Evolutionary conservation across 1,284 basidiomycete genomes (phyloP).

Genomic region (Austroboletus olivaceoglutinosus): DNA sequence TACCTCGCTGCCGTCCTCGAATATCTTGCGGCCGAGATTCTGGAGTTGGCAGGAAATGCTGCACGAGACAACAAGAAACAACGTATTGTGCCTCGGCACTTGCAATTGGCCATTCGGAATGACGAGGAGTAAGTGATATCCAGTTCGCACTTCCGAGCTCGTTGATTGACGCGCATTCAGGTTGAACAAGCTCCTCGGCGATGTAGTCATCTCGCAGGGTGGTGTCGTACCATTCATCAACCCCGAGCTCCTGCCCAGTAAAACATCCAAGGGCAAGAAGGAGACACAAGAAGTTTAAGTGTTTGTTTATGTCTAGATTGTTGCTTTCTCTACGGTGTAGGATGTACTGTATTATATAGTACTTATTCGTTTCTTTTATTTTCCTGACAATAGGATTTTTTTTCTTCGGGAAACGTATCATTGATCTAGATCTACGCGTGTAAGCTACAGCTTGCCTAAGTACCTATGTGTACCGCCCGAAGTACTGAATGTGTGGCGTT

Average conservation of each 20-base stretch:
- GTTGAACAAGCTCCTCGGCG: constrained; percentile 74
- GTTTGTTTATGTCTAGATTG: constrained; percentile 15
- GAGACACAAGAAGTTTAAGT: constrained; percentile 33
- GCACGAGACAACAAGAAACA: constrained; percentile 85
- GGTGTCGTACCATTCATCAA: constrained; percentile 80
- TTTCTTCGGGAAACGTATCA: too few species aligned
- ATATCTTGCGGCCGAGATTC: constrained; percentile 86
- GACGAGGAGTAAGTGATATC: constrained; percentile 66
- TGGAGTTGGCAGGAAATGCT: constrained; percentile 87
- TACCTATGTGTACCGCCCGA: too few species aligned
- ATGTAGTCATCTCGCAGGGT: constrained; percentile 88
- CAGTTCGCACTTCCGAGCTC: constrained; percentile 15
- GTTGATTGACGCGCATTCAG: constrained; percentile 31
- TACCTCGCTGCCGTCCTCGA: constrained; percentile 79
- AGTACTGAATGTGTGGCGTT: too few species aligned
- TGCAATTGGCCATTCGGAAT: constrained; percentile 88
- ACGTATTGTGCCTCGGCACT: constrained; percentile 88
- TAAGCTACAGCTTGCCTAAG: too few species aligned
- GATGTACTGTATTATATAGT: constrained; percentile 33
- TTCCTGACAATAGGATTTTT: not conserved
- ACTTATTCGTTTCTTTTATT: constrained; percentile 27
- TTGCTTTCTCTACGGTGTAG: constrained; percentile 25
- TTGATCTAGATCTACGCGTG: too few species aligned
- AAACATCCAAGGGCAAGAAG: constrained; percentile 27
- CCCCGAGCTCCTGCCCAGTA: constrained; percentile 49